A percentile compares a stretch with the other conserved stretches of the same genome.
Conservation (phyloP, 176 grass and related monocot species). For the Olyra latifolia region DNA sequence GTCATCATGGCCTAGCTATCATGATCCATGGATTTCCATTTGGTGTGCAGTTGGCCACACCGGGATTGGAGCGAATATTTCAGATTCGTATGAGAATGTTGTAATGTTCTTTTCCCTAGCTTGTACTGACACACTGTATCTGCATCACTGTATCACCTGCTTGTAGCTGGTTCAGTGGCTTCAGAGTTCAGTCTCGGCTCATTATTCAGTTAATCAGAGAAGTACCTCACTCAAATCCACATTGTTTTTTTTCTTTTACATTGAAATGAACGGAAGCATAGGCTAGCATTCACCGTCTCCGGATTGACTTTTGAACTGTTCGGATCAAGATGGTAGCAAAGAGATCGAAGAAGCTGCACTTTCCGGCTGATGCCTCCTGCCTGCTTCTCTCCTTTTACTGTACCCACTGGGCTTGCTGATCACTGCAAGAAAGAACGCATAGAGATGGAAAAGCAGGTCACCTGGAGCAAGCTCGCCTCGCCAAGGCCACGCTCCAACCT, state of each 20-base stretch:
- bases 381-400: conserved; percentile 12
- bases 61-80: conserved; percentile 29
- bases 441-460: neutral
- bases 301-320: neutral
- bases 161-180: neutral
- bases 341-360: neutral
- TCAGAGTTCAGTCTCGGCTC: neutral
- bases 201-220: neutral
- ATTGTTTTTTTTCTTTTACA: neutral
- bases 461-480: conserved; percentile 4
- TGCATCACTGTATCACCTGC: neutral
- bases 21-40: conserved; percentile 32
- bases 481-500: neutral
- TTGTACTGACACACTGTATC: neutral
- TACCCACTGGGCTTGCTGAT: neutral
- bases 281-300: neutral
- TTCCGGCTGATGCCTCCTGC: conserved; percentile 6
- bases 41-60: conserved; percentile 32
- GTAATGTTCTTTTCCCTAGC: neutral
- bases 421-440: neutral
- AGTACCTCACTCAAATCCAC: neutral
- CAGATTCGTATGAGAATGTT: neutral
- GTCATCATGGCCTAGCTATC: conserved; percentile 38
- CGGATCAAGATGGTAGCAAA: neutral
- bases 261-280: neutral